These are phyloP conservation scores for Decorospora gaudefroyi DNA, from an alignment of 2,329 filamentous ascomycete species.

Conservation along the genomic window DNA sequence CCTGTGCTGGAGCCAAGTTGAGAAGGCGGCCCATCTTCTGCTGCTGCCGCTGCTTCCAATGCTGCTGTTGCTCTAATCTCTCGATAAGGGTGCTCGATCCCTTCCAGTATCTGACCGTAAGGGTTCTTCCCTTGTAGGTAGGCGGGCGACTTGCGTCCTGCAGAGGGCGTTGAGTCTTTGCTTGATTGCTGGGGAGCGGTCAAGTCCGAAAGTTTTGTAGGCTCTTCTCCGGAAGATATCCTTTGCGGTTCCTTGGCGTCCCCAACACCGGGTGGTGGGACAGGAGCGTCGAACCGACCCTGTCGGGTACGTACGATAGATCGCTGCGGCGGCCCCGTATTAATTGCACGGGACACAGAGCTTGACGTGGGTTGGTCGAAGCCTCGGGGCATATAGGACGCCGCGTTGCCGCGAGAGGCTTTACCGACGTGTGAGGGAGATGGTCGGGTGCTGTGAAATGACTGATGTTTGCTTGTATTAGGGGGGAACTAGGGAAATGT, in stretches of 20 bases:
- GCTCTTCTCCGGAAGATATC: slow-evolving; percentile 13
- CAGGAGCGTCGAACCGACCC: slow-evolving; percentile 15
- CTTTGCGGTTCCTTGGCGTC: slow-evolving; percentile 11
- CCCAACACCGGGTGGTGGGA: slow-evolving; percentile 1
- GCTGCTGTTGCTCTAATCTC: slow-evolving; percentile 10
- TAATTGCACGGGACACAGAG: slow-evolving; percentile 20
- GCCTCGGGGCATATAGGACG: slow-evolving; percentile 29
- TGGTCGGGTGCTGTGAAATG: not conserved
- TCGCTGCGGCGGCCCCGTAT: slow-evolving; percentile 15
- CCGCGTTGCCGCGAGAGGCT: not conserved
- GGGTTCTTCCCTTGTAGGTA: slow-evolving; percentile 42
- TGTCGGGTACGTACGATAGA: slow-evolving; percentile 17
- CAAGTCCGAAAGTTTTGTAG: slow-evolving; percentile 12
- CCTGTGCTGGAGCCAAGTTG: slow-evolving; percentile 28
- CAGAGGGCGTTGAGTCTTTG: slow-evolving; percentile 8
- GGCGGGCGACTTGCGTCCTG: slow-evolving; percentile 29
- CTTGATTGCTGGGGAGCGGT: slow-evolving; percentile 8
- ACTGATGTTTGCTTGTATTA: slow-evolving; percentile 1
- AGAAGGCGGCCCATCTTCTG: slow-evolving; percentile 21
- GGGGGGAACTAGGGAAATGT: slow-evolving; percentile 2
- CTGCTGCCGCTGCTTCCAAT: not conserved
- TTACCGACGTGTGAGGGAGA: not conserved
- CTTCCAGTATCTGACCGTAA: slow-evolving; percentile 38
- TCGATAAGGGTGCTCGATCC: slow-evolving; percentile 28
- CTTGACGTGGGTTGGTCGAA: slow-evolving; percentile 26